Conservation (phyloP, 2,329 filamentous ascomycete species). For the Passalora sequoiae region DNA sequence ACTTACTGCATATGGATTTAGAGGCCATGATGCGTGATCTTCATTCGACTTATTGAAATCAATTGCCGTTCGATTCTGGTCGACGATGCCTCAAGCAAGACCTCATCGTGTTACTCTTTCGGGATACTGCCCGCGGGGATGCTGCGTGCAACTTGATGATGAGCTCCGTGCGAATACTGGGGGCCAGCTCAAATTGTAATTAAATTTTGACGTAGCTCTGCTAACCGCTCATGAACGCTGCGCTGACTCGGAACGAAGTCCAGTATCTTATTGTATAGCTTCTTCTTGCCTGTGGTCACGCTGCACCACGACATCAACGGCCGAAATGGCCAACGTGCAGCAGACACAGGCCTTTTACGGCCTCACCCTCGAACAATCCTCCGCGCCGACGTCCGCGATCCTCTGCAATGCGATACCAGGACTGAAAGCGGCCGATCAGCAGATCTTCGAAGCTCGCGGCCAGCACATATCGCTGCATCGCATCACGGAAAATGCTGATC, state of each 20-base stretch:
- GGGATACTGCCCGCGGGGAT: too few species aligned
- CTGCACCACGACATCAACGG: conserved; percentile 14
- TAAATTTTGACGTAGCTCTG: too few species aligned
- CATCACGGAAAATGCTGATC: conserved; percentile 54
- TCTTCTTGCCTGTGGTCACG: not conserved
- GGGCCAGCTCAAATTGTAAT: too few species aligned
- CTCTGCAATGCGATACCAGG: conserved; percentile 77
- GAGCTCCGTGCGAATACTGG: not conserved
- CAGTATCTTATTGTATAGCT: too few species aligned
- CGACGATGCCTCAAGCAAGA: too few species aligned
- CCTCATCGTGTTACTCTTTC: too few species aligned
- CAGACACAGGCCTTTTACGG: conserved; percentile 95
- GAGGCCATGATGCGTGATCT: conserved; percentile 20
- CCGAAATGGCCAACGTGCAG: conserved; percentile 88
- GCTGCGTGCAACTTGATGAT: not conserved
- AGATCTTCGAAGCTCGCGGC: conserved; percentile 89
- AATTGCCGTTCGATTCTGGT: too few species aligned
- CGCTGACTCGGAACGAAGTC: too few species aligned
- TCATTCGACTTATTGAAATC: too few species aligned
- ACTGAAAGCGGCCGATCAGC: conserved; percentile 84
- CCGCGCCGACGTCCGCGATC: conserved; percentile 82
- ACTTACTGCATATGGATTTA: conserved; percentile 24
- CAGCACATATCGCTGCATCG: conserved; percentile 83
- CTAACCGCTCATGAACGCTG: too few species aligned
- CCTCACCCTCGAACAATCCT: conserved; percentile 88